Conservation (phyloP, 768 basidiomycete genomes). For the Hypholoma fasciculare region DNA sequence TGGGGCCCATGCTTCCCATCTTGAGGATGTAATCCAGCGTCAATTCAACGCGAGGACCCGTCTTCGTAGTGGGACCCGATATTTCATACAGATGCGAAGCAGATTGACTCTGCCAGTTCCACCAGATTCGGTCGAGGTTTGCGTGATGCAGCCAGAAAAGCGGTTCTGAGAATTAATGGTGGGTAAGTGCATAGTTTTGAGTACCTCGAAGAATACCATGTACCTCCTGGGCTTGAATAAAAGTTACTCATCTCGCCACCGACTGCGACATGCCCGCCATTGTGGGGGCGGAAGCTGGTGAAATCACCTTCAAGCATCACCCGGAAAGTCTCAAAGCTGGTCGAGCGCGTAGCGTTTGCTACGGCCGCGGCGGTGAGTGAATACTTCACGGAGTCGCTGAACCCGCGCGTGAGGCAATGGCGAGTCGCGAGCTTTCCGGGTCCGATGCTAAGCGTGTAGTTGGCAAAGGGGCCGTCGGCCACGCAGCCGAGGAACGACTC, state of each 20-base stretch:
- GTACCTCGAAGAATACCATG: slow-evolving; percentile 1
- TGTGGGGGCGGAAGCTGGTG: slow-evolving; percentile 27
- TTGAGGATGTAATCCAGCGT: slow-evolving; percentile 31
- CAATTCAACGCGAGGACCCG: slow-evolving; percentile 27
- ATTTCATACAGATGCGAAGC: slow-evolving; percentile 29
- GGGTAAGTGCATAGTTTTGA: neutral
- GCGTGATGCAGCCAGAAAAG: slow-evolving; percentile 39
- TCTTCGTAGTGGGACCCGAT: slow-evolving; percentile 28
- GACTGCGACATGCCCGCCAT: slow-evolving; percentile 31
- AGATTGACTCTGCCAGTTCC: slow-evolving; percentile 34
- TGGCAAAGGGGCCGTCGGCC: slow-evolving; percentile 30
- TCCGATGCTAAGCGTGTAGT: slow-evolving; percentile 28
- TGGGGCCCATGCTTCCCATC: slow-evolving; percentile 27
- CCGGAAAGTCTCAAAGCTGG: slow-evolving; percentile 29
- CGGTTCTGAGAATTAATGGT: neutral
- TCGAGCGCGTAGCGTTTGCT: slow-evolving; percentile 16
- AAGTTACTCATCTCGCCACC: slow-evolving; percentile 31
- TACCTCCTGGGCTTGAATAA: slow-evolving; percentile 38
- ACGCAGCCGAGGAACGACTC: slow-evolving; percentile 23
- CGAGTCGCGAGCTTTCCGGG: slow-evolving; percentile 29
- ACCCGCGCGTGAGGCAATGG: slow-evolving; percentile 31
- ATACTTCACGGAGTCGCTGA: slow-evolving; percentile 19
- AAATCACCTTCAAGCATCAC: slow-evolving; percentile 31
- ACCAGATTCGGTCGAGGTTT: slow-evolving; percentile 39
- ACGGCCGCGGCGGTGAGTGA: slow-evolving; percentile 19